Evolutionary conservation across 2,329 filamentous ascomycete genomes (phyloP), one percentile per base, ranked within the genome.

Genomic region (Sclerotinia subarctica): DNA sequence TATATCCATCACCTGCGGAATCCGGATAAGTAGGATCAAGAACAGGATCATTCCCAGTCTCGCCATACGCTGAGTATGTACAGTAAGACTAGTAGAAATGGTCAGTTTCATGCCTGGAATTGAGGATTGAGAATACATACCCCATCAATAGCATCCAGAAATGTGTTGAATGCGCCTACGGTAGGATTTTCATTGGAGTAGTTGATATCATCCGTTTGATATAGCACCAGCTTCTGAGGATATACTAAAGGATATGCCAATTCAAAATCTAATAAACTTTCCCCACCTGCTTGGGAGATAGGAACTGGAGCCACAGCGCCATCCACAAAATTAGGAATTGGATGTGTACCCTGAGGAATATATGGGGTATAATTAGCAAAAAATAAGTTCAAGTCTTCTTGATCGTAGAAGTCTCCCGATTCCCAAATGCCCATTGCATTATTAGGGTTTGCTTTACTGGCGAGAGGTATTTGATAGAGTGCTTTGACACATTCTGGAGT

Each of bases 371-470:
- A 83, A 66, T 81, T 77, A 8, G 75, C 74, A 72, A 83, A 84
- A 74, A 81, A 85, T 21, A 79, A 70, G 70, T 85, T 76, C 15
- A 85, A 75, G 46, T 68, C 67, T 58, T 58, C 44, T 65, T 68
- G 67, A n/a, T 64, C 67, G 29, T 68, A 68, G 46, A 65, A 49
- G 46, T 86, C 82, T 32, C 79, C 82, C 72, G 83, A 83, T 73
- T 86, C 84, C 60, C 84, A 84, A 29, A 87, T 81, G 32, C 83
- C 84, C 49, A 84, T 79, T 66, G 79, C 80, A 74, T 86, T 87
- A 72, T 80, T 80, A 8, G 68, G 64, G 44, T 69, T 58, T 13
- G 70, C 70, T 46, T 77, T 76, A 4, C 76, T 74, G 8, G 80
- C 80, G 13, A 78, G 71, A 19, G 83, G 80, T 64, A 83, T 81